Evolutionary conservation across 257 asterid species (phyloP).

Genomic region (Thymus mandschuricus): DNA sequence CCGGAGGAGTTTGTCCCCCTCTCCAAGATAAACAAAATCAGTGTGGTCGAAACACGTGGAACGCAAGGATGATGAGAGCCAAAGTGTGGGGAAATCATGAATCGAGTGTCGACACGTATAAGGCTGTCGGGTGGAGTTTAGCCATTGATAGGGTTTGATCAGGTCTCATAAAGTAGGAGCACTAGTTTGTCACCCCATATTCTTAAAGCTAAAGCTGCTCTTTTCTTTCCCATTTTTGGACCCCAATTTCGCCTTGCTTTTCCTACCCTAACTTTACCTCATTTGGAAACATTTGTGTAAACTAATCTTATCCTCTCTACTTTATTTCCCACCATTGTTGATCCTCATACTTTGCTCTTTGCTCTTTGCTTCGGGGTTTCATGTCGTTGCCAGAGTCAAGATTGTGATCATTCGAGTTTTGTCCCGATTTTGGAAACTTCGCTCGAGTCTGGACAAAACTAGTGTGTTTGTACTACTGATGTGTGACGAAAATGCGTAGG

Average conservation of each 20-base stretch:
- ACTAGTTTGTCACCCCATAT: conserved; percentile 24
- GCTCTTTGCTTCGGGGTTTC: neutral
- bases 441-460: too few species aligned
- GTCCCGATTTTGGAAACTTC: neutral
- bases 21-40: too few species aligned
- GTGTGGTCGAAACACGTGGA: conserved; percentile 29
- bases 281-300: neutral
- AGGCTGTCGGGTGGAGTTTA: conserved; percentile 9
- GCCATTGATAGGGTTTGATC: neutral
- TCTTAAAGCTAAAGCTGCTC: neutral
- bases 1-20: too few species aligned
- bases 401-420: neutral
- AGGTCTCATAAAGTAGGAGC: conserved; percentile 36
- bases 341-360: neutral
- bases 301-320: neutral
- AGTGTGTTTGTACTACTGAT: too few species aligned
- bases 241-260: neutral
- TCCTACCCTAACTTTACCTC: conserved; percentile 1
- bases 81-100: neutral
- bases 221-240: conserved; percentile 3
- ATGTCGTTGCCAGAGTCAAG: neutral
- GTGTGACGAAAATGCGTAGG: too few species aligned
- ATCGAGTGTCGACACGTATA: conserved; percentile 29
- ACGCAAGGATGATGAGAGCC: conserved; percentile 22
- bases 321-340: neutral